A percentile compares a stretch with the other conserved stretches of the same genome.
These are phyloP conservation scores for Colletotrichum chrysophilum DNA, from an alignment of 2,329 filamentous ascomycete species.

Conservation along the genomic window DNA sequence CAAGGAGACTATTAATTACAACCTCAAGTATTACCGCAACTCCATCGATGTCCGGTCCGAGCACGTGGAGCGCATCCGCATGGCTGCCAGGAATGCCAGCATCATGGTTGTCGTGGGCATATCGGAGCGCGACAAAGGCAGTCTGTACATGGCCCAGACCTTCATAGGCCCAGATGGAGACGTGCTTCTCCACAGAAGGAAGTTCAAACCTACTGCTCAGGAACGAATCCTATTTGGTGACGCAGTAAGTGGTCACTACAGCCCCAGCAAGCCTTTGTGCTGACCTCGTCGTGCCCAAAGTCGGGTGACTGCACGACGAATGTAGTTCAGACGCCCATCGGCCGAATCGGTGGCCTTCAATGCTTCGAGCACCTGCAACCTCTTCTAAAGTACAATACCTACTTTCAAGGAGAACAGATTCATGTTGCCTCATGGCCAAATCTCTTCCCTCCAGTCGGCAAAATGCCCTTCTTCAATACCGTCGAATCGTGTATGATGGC, in stretches of 20 bases:
- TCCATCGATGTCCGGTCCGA: background rate
- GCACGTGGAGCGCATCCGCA: background rate
- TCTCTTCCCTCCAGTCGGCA: background rate
- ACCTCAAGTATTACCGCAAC: background rate
- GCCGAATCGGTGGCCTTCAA: background rate
- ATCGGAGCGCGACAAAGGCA: constrained; percentile 49
- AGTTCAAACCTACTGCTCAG: constrained; percentile 33
- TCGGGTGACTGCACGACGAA: background rate
- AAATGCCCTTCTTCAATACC: background rate
- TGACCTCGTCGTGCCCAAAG: background rate
- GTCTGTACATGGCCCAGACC: constrained; percentile 51
- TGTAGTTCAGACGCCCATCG: background rate
- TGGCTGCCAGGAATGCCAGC: background rate
- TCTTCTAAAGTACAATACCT: background rate
- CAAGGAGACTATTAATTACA: background rate
- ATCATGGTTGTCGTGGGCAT: constrained; percentile 46
- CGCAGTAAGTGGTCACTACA: background rate
- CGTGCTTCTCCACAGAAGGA: constrained; percentile 44
- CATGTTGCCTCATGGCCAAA: background rate
- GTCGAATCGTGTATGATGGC: background rate
- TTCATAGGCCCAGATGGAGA: constrained; percentile 46
- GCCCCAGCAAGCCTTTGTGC: background rate
- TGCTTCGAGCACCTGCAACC: background rate
- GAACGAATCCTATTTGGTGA: background rate
- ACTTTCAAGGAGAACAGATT: background rate